Evolutionary conservation across 164 flowering plant genomes (phyloP).

Genomic region (Vitis labrusca): DNA sequence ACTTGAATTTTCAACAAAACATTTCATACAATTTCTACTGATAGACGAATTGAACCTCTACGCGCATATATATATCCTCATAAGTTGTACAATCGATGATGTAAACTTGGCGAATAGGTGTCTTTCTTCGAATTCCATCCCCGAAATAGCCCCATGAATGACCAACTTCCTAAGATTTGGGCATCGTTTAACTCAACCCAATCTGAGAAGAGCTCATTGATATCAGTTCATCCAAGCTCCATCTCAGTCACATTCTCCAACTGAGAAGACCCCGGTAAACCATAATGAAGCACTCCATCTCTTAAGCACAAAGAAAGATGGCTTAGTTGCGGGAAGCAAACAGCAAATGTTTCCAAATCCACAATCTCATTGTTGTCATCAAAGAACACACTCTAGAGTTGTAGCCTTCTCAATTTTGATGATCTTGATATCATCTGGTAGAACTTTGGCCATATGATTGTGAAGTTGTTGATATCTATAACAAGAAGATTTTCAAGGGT

Average conservation of each 20-base stretch:
- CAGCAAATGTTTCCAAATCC: slow-evolving; percentile 73
- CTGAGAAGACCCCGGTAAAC: slow-evolving; percentile 55
- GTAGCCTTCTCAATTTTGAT: slow-evolving; percentile 65
- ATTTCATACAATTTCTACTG: slow-evolving; percentile 44
- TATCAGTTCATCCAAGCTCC: slow-evolving; percentile 82
- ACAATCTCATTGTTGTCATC: slow-evolving; percentile 82
- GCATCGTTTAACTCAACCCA: slow-evolving; percentile 54
- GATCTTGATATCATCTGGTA: slow-evolving; percentile 79
- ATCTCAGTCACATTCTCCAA: slow-evolving; percentile 63
- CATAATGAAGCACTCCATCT: slow-evolving; percentile 59
- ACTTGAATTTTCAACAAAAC: slow-evolving; percentile 5
- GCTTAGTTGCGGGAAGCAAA: slow-evolving; percentile 64
- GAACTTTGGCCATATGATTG: slow-evolving; percentile 79
- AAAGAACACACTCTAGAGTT: slow-evolving; percentile 81
- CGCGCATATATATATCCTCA: slow-evolving; percentile 54
- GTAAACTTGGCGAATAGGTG: slow-evolving; percentile 53
- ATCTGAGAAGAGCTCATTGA: slow-evolving; percentile 56
- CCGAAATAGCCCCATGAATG: slow-evolving; percentile 52
- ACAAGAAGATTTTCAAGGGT: slow-evolving; percentile 69
- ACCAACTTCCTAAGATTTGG: slow-evolving; percentile 54
- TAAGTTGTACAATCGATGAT: slow-evolving; percentile 46
- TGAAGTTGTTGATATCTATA: slow-evolving; percentile 84
- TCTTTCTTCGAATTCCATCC: slow-evolving; percentile 46
- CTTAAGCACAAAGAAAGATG: slow-evolving; percentile 72
- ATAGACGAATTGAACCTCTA: slow-evolving; percentile 72